Evolutionary conservation across 2,329 filamentous ascomycete species (phyloP), one percentile per base, ranked within the genome.

Genomic region (Verticillium dahliae): DNA sequence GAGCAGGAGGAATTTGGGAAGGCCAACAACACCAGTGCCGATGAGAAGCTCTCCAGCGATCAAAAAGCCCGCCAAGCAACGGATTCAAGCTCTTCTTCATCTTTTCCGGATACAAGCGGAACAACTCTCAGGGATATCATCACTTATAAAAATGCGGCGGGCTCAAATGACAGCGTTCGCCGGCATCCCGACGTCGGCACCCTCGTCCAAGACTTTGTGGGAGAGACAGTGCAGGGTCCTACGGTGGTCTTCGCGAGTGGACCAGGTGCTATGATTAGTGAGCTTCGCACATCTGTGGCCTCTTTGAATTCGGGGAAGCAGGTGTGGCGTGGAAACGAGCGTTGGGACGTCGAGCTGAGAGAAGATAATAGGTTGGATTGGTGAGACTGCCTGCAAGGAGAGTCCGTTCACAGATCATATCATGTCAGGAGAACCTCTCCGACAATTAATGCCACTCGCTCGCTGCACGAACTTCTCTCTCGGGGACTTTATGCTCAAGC

Each of bases 361-460:
- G 86, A 82, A 68, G 86, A 89, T 71, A 84, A 88, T 71, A 77
- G 86, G 56, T 69, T 88, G 60, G 83, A 84, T 68, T 80, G 78
- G 74, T 81, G 52, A 38, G 27, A 31, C 27, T 31, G 27, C 27
- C 27, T 31, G 27, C 27, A 31, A 31, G 27, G 27, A 31, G 27
- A 4, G 27, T 31, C 27, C 27, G 27, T 31, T 31, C 27, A 31
- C 4, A 31, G 3, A 31, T 4, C 27, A 31, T 31, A 5, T 31
- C 27, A 31, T 31, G 5, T 31, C 4, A 31, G 3, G 27, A 31
- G 27, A 31, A 31, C 27, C 27, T 31, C 27, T 31, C 27, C 27
- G 27, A 31, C 27, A 31, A 31, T 4, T 31, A 31, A 31, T 31
- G 1, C 4, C 27, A 31, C 27, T 31, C 27, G 27, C 4, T 31